Percentiles rank a stretch among this genome's conserved stretches.
phyloP scores from a whole-genome alignment of 2,329 filamentous ascomycete species.

The Colletotrichum incanum region DNA sequence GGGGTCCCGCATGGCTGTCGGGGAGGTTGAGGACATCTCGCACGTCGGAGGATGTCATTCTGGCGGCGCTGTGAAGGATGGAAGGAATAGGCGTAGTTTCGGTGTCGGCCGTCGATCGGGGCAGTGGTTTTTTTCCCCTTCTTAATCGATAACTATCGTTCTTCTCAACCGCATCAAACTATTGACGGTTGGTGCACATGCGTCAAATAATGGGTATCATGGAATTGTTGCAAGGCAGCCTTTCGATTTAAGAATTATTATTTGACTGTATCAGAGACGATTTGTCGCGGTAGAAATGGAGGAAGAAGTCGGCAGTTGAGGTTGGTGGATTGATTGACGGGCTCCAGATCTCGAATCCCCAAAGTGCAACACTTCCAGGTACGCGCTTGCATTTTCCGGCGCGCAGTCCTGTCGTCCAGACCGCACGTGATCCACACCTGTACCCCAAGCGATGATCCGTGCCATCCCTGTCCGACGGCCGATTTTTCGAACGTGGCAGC shows the following conservation, averaged over 20 bases:
- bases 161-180: slow-evolving; percentile 24
- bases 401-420: slow-evolving; percentile 4
- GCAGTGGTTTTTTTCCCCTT: slow-evolving; percentile 22
- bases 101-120: slow-evolving; percentile 18
- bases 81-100: not conserved
- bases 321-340: not conserved
- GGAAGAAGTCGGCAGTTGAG: not conserved
- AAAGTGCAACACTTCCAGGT: not conserved
- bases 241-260: slow-evolving; percentile 3
- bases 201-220: slow-evolving; percentile 28
- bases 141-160: slow-evolving; percentile 2
- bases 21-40: slow-evolving; percentile 91
- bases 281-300: not conserved
- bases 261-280: not conserved
- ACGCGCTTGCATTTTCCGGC: slow-evolving; percentile 29
- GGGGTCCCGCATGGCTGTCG: slow-evolving; percentile 64
- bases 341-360: slow-evolving; percentile 3
- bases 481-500: slow-evolving; percentile 69
- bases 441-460: not conserved
- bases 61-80: slow-evolving; percentile 47
- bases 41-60: slow-evolving; percentile 84
- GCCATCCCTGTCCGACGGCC: slow-evolving; percentile 49
- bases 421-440: slow-evolving; percentile 37
- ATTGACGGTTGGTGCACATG: slow-evolving; percentile 1
- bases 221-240: not conserved